A percentile compares a stretch with the other conserved stretches of the same genome.
Evolutionary conservation across 2,329 filamentous ascomycete species (phyloP).

Genomic region (Talaromyces piceae): DNA sequence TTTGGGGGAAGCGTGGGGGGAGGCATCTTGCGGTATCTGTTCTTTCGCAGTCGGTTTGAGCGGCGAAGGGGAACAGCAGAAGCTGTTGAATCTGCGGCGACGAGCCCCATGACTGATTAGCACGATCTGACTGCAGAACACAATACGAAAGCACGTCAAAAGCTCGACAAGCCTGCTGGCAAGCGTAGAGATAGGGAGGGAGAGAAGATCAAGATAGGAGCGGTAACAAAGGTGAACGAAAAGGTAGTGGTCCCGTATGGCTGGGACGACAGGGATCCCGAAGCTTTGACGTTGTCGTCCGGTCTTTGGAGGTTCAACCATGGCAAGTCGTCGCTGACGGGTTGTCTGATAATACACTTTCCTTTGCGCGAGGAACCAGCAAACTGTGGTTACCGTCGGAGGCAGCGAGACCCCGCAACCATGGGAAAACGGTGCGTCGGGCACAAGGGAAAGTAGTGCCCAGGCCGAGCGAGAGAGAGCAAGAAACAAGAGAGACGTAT

Average conservation of each 20-base stretch:
- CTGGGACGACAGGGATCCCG: neutral
- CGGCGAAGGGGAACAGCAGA: constrained; percentile 8
- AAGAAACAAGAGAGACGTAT: neutral
- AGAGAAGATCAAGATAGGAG: neutral
- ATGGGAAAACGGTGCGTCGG: neutral
- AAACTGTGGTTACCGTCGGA: neutral
- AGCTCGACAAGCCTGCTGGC: neutral
- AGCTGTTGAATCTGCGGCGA: constrained; percentile 7
- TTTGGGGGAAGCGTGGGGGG: constrained; percentile 41
- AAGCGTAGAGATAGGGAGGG: neutral
- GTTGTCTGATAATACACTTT: neutral
- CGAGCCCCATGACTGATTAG: constrained; percentile 9
- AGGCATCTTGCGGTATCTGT: constrained; percentile 25
- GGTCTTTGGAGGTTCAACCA: neutral
- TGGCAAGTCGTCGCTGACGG: neutral
- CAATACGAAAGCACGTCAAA: neutral
- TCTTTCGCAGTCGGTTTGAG: constrained; percentile 8
- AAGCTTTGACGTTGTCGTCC: neutral
- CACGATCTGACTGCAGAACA: neutral
- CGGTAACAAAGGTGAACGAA: neutral
- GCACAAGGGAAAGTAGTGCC: neutral
- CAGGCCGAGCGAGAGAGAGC: too few species aligned
- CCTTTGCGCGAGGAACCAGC: neutral
- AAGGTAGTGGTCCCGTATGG: neutral
- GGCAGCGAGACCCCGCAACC: neutral